Base-by-base conservation (phyloP, 257 asterid genomes). In the Eucommia ulmoides region DNA sequence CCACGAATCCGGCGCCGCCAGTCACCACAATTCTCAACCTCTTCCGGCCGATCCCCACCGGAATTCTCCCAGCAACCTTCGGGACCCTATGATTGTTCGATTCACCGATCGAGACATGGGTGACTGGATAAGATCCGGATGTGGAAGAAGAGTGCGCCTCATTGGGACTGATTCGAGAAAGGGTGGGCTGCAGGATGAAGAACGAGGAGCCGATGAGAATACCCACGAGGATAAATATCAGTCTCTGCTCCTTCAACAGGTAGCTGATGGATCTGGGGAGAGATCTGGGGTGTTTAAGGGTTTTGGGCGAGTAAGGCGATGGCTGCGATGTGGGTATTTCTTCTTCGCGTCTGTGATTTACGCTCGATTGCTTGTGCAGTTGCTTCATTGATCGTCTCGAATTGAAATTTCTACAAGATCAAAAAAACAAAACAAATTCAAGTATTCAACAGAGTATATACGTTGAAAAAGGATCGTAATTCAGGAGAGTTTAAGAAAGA, bases 171-270 rank as follows among this genome's bases (percentile, higher is more conserved):
- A 69, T 56, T 54, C 19, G 47, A 11, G 81, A 76, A 44, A 84
- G 66, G 1, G 77, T 61, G 8, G 97, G 97, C 55, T 68, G 83
- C 54, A 78, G 47, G 58, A 84, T 51, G 84, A 87, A 87, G 65
- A 83, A 83, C 0, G 91, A 68, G 25, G 97, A 76, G 33, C 88
- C 94, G 72, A 81, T 81, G 19, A 87, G 49, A 22, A 81, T 72
- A 1, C 97, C 94, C 20, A 87, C 65, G 41, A 87, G 71, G 59
- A 87, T 74, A 71, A 87, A 87, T 48, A 87, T 65, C 7, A 87
- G 85, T 5, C 97, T 72, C 72, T 87, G 97, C 67, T 87, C 97
- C 53, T 52, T 78, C 63, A 83, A 81, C 61, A 87, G 68, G 65
- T 83, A 87, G 58, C 29, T 74, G 65, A 87, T 59, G 66, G 97